These are phyloP conservation scores for Brassica balearica DNA, from an alignment of 441 rosid genomes.

Conservation along the genomic window DNA sequence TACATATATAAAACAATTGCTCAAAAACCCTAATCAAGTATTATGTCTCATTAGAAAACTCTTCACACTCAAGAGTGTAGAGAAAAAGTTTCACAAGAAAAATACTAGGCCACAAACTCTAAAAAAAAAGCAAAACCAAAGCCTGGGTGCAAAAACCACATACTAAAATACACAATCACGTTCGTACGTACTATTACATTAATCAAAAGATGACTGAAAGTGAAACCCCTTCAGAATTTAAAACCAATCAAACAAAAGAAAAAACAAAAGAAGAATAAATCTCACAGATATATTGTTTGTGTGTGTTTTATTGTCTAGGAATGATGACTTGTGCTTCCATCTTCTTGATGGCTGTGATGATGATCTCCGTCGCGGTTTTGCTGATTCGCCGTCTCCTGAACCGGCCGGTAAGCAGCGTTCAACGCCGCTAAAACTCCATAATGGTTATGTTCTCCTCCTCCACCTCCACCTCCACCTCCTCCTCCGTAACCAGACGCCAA, in stretches of 20 bases:
- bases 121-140: background rate
- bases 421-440: conserved; percentile 69
- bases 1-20: conserved; percentile 20
- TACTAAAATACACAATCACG: conserved; percentile 22
- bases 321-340: conserved; percentile 52
- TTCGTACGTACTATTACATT: conserved; percentile 34
- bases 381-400: conserved; percentile 43
- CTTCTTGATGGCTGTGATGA: conserved; percentile 57
- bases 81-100: conserved; percentile 1
- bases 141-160: conserved; percentile 25
- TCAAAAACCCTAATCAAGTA: conserved; percentile 36
- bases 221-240: conserved; percentile 32
- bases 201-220: conserved; percentile 35
- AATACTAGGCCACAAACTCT: background rate
- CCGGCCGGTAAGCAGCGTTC: conserved; percentile 60
- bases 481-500: conserved; percentile 52
- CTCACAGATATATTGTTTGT: conserved; percentile 46
- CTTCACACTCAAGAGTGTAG: conserved; percentile 1
- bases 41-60: conserved; percentile 30
- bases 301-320: conserved; percentile 41
- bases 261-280: conserved; percentile 38
- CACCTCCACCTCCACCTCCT: conserved; percentile 24
- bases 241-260: conserved; percentile 35
- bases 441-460: conserved; percentile 53
- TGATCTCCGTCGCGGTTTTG: conserved; percentile 46